Evolutionary conservation across 2,329 filamentous ascomycete species (phyloP).

Genomic region (Coniochaeta ligniaria): DNA sequence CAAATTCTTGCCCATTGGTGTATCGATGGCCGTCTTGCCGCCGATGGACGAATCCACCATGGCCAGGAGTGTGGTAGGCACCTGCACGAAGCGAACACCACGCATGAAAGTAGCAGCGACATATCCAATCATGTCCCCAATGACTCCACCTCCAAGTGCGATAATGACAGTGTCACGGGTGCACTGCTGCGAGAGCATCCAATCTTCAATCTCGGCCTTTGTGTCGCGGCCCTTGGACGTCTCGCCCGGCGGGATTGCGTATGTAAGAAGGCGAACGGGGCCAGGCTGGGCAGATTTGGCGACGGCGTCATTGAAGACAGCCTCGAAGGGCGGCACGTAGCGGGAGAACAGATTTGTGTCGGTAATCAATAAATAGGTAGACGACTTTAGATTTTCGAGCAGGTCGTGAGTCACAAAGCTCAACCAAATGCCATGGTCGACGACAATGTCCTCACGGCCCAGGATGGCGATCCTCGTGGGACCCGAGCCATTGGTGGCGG

Average conservation of each 20-base stretch:
- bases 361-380: constrained; percentile 93
- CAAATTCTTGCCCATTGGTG: constrained; percentile 90
- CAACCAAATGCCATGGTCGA: constrained; percentile 87
- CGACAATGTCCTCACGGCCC: constrained; percentile 81
- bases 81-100: constrained; percentile 90
- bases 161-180: constrained; percentile 92
- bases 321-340: constrained; percentile 73
- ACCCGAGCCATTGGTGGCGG: constrained; percentile 16
- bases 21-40: constrained; percentile 97
- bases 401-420: constrained; percentile 76
- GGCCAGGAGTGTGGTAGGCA: constrained; percentile 86
- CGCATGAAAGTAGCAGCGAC: constrained; percentile 98
- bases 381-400: constrained; percentile 67
- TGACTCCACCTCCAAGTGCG: constrained; percentile 90
- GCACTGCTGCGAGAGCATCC: constrained; percentile 89
- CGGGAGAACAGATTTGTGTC: constrained; percentile 82
- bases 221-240: constrained; percentile 88
- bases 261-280: constrained; percentile 68
- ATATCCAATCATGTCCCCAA: constrained; percentile 96
- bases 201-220: constrained; percentile 94
- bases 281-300: constrained; percentile 20
- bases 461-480: constrained; percentile 69
- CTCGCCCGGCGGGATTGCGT: constrained; percentile 84
- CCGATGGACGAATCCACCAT: constrained; percentile 99
- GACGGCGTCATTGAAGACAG: constrained; percentile 49